Conservation (phyloP, 2,329 filamentous ascomycete species). For the Tolypocladium album region DNA sequence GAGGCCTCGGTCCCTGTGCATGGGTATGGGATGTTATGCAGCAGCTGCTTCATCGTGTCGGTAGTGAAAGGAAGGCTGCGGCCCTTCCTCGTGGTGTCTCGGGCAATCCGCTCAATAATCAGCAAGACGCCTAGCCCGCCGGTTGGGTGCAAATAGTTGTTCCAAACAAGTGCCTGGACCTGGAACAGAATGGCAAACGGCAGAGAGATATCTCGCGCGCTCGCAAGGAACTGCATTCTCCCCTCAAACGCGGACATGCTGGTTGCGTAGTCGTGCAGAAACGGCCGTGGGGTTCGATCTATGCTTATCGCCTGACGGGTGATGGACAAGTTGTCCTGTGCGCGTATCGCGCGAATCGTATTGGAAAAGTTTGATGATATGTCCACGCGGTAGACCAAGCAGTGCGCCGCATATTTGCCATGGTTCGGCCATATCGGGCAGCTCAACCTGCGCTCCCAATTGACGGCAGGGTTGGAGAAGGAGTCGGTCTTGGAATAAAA, state of each 20-base stretch:
- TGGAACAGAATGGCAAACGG: slow-evolving; percentile 50
- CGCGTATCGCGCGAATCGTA: slow-evolving; percentile 10
- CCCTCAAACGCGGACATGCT: slow-evolving; percentile 21
- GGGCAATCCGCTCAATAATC: slow-evolving; percentile 24
- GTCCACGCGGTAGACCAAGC: slow-evolving; percentile 29
- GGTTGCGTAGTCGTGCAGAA: slow-evolving; percentile 9
- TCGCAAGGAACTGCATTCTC: slow-evolving; percentile 13
- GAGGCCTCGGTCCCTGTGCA: slow-evolving; percentile 35
- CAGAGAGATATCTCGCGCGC: slow-evolving; percentile 15
- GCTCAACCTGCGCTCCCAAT: slow-evolving; percentile 17
- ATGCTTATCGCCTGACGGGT: slow-evolving; percentile 12
- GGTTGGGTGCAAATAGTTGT: slow-evolving; percentile 49
- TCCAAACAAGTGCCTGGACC: slow-evolving; percentile 50
- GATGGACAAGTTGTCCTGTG: slow-evolving; percentile 12
- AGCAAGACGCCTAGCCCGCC: slow-evolving; percentile 36
- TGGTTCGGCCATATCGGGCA: slow-evolving; percentile 18
- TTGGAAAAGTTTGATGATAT: neutral
- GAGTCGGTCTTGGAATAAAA: slow-evolving; percentile 26
- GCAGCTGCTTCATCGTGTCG: slow-evolving; percentile 42
- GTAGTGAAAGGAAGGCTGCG: slow-evolving; percentile 32
- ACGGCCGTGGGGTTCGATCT: neutral
- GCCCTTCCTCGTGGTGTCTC: slow-evolving; percentile 10
- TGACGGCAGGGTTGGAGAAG: slow-evolving; percentile 1
- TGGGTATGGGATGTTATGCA: slow-evolving; percentile 41
- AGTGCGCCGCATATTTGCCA: slow-evolving; percentile 23